phyloP scores from a whole-genome alignment of 306 rosid genomes.

The Sicyos baderoa region DNA sequence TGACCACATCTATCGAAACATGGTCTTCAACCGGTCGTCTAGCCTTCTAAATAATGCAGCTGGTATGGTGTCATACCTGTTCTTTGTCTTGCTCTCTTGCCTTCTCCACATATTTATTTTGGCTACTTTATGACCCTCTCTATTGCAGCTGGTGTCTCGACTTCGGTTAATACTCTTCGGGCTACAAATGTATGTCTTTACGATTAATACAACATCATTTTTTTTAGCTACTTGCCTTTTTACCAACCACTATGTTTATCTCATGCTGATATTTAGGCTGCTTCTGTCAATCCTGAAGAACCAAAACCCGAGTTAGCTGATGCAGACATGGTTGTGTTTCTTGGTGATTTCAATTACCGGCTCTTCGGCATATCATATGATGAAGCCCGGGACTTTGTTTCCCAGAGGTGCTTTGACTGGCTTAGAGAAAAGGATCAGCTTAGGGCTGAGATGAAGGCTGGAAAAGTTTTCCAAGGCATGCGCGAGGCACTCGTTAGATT shows the following conservation, averaged over 20 bases:
- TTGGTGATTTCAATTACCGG: slow-evolving; percentile 91
- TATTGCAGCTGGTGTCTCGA: slow-evolving; percentile 90
- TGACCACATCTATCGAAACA: slow-evolving; percentile 86
- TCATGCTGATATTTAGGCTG: slow-evolving; percentile 37
- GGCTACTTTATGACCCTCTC: slow-evolving; percentile 83
- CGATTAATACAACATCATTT: slow-evolving; percentile 1
- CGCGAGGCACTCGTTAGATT: slow-evolving; percentile 84
- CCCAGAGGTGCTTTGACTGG: slow-evolving; percentile 99
- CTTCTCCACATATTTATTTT: slow-evolving; percentile 86
- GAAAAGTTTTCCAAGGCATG: slow-evolving; percentile 99
- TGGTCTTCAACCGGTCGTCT: slow-evolving; percentile 85
- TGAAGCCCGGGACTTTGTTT: slow-evolving; percentile 98
- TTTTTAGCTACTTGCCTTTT: slow-evolving; percentile 16
- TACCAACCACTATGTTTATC: slow-evolving; percentile 17
- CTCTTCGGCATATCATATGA: slow-evolving; percentile 96
- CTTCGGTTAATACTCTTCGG: slow-evolving; percentile 55
- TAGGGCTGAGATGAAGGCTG: slow-evolving; percentile 89
- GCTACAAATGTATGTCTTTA: slow-evolving; percentile 56
- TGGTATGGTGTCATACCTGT: slow-evolving; percentile 87
- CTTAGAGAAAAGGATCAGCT: slow-evolving; percentile 99
- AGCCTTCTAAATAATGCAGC: slow-evolving; percentile 68
- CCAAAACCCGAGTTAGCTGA: slow-evolving; percentile 83
- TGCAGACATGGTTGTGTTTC: slow-evolving; percentile 91
- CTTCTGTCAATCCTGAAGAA: slow-evolving; percentile 56
- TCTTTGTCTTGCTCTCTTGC: slow-evolving; percentile 78